These are phyloP conservation scores for Sporothrix humicola DNA, from an alignment of 2,329 filamentous ascomycete genomes.

Conservation along the genomic window DNA sequence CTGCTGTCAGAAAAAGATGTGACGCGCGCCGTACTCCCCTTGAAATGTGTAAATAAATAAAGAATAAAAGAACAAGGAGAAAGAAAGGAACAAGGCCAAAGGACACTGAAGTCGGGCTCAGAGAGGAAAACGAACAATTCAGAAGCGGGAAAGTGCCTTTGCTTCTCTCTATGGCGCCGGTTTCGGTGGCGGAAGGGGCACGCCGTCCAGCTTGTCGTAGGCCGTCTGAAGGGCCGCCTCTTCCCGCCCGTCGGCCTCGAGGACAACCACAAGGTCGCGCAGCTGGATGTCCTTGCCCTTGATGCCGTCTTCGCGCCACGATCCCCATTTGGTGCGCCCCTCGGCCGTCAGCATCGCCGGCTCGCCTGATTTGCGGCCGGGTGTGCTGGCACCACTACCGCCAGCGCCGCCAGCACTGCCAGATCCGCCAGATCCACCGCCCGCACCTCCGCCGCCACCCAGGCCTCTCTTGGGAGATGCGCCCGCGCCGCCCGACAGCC, in stretches of 20 bases:
- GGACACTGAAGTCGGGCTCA: too few species aligned
- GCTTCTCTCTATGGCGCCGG: background rate
- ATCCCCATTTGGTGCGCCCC: conserved; percentile 69
- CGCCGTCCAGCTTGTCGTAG: conserved; percentile 58
- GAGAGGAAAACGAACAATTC: background rate
- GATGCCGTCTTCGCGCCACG: conserved; percentile 77
- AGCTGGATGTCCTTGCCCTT: conserved; percentile 82
- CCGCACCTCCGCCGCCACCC: conserved; percentile 45
- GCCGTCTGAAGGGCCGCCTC: conserved; percentile 65
- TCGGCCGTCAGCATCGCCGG: conserved; percentile 59
- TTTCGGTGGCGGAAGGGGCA: conserved; percentile 29
- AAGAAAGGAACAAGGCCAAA: too few species aligned
- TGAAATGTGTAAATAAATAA: conserved; percentile 17
- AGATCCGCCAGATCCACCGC: conserved; percentile 41
- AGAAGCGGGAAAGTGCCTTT: too few species aligned
- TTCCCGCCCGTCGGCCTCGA: conserved; percentile 77
- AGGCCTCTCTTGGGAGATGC: conserved; percentile 52
- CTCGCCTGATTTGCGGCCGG: conserved; percentile 42
- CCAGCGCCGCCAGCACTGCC: conserved; percentile 1
- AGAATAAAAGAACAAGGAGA: background rate
- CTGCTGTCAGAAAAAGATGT: background rate
- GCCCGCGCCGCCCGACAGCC: conserved; percentile 68
- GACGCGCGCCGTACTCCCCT: conserved; percentile 25
- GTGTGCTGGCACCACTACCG: conserved; percentile 32
- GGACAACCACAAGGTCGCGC: conserved; percentile 77